Evolutionary conservation across 768 basidiomycete genomes (phyloP).

Genomic region (Lactarius vividus): DNA sequence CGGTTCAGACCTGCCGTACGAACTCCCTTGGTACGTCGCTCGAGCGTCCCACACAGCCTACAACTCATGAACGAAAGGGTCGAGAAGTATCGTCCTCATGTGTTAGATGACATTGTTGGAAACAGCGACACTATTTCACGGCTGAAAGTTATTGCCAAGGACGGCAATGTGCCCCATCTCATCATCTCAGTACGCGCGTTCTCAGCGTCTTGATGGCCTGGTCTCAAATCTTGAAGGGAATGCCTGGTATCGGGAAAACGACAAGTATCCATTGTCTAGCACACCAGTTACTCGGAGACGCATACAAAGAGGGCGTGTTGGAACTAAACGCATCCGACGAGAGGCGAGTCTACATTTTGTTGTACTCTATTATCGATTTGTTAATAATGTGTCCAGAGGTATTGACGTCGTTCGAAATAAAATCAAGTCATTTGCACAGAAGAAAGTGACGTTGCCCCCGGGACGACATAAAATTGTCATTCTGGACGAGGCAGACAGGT

Average conservation of each 20-base stretch:
- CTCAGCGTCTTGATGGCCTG: not conserved
- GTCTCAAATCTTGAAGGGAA: slow-evolving; percentile 58
- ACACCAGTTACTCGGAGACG: slow-evolving; percentile 90
- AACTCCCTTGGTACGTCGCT: slow-evolving; percentile 70
- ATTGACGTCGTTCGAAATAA: slow-evolving; percentile 99
- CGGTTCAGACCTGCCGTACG: slow-evolving; percentile 54
- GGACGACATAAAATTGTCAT: slow-evolving; percentile 97
- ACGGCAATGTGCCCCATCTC: slow-evolving; percentile 97
- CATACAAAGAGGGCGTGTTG: slow-evolving; percentile 97
- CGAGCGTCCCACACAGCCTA: not conserved
- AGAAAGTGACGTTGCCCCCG: slow-evolving; percentile 96
- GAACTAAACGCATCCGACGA: slow-evolving; percentile 99
- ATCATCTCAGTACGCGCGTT: slow-evolving; percentile 76
- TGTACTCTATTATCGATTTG: not conserved
- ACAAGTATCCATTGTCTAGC: slow-evolving; percentile 98
- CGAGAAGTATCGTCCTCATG: slow-evolving; percentile 86
- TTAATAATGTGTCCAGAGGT: slow-evolving; percentile 56
- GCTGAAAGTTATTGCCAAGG: slow-evolving; percentile 91
- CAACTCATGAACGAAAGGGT: slow-evolving; percentile 55
- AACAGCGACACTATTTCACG: slow-evolving; percentile 93
- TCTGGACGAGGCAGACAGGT: slow-evolving; percentile 98
- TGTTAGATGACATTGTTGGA: slow-evolving; percentile 89
- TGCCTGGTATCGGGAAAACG: slow-evolving; percentile 99
- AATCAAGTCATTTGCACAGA: slow-evolving; percentile 97
- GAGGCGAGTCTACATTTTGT: slow-evolving; percentile 50